Evolutionary conservation across 1,284 basidiomycete species (phyloP), one percentile per base, ranked within the genome.

Genomic region (Mycena citricolor): DNA sequence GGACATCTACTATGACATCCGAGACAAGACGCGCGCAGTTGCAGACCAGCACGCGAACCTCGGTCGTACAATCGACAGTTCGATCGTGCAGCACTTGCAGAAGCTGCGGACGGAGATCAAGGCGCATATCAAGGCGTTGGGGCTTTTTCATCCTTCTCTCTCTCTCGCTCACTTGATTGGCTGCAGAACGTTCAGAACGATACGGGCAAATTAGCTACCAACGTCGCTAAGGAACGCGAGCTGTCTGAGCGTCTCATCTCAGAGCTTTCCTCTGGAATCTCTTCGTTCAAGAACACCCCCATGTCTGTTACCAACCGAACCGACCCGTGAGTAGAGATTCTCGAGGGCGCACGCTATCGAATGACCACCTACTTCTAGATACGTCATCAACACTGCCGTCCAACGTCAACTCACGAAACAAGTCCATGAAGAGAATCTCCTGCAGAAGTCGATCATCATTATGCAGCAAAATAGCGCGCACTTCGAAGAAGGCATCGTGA

Each of bases 401-500:
- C 68, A 78, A 43, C 85, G 82, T 47, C 94, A 98, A 68, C 84
- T 98, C 30, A 82, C 88, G 59, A 92, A 88, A 62, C 90, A 93
- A 66, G 92, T 98, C 32, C 85, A 94, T 66, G 94, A 95, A 69
- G 95, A 98, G 70, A 98, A 98, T 61, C 83, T 94, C 0, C 79
- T 98, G 10, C 95, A 98, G 67, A 98, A 98, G 67, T 91, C 87
- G n/a, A 89, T 97, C 61, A 86, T 98, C 61, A 95, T 98, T 64
- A 97, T 97, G 82, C 94, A 98, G 64, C 88, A 97, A 59, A 97
- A 97, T 67, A 91, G 87, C 32, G 94, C 94, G 21, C 88, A 95
- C 64, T 98, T 98, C 57, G 94, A 98, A 67, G 90, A 93, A 60
- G 94, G 94, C 49, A 90, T 98, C 57, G 92, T 98, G 31, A 88